Evolutionary conservation across 768 basidiomycete genomes (phyloP).

Genomic region (Mrakia hoshinonis): DNA sequence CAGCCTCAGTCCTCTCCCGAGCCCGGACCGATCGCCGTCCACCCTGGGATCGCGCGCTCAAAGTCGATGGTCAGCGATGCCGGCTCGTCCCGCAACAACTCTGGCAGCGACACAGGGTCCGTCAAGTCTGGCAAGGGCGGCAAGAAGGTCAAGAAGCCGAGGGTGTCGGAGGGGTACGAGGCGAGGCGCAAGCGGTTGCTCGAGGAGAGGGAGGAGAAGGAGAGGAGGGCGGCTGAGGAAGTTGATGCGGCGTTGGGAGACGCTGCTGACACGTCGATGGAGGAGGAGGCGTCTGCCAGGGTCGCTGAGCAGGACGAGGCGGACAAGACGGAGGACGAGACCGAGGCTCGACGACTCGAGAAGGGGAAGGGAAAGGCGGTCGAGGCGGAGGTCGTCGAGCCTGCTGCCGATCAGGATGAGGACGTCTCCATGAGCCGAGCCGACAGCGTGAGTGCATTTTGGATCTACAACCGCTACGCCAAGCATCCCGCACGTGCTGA

Average conservation of each 20-base stretch:
- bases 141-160: not conserved
- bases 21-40: not conserved
- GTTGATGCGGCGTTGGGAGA: not conserved
- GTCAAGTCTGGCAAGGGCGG: not conserved
- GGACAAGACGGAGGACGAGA: not conserved
- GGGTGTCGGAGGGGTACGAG: not conserved
- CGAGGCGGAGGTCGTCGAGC: not conserved
- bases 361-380: constrained; percentile 2
- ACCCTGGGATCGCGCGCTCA: not conserved
- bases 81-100: not conserved
- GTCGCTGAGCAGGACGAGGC: not conserved
- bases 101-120: constrained; percentile 2
- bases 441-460: not conserved
- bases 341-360: not conserved
- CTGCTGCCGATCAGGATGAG: not conserved
- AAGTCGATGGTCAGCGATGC: constrained; percentile 1
- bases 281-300: not conserved
- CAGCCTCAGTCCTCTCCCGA: not conserved
- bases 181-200: not conserved
- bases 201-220: constrained; percentile 12
- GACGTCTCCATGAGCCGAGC: not conserved
- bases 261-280: not conserved
- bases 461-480: not conserved
- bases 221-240: constrained; percentile 2
- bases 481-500: no score